Conservation (phyloP, 192 early-diverging fungal species). For the Backusella mclennaniae region DNA sequence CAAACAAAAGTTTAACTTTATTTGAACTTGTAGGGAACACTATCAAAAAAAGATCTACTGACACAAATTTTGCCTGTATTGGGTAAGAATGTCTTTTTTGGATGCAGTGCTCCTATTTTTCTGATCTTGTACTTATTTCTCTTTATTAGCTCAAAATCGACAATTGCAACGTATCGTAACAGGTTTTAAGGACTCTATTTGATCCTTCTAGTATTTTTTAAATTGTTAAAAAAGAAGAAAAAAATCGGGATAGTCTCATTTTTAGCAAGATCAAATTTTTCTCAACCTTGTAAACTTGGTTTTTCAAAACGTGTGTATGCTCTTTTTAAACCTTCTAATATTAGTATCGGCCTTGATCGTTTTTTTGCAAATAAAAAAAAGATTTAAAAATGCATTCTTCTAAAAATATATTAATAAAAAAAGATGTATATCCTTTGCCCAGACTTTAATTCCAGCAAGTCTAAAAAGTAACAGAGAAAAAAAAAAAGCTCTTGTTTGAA, state of each 20-base stretch:
- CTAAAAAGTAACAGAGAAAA: neutral
- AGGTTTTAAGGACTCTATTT: conserved; percentile 43
- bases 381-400: neutral
- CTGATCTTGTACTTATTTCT: neutral
- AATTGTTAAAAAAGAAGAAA: neutral
- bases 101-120: neutral
- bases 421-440: neutral
- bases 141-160: conserved; percentile 51
- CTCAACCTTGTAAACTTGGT: neutral
- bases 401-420: neutral
- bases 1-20: neutral
- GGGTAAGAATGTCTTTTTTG: conserved; percentile 34
- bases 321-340: neutral
- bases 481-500: neutral
- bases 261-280: neutral
- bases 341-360: neutral
- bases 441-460: neutral
- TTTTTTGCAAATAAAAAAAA: neutral
- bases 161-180: conserved; percentile 58
- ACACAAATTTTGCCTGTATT: conserved; percentile 65
- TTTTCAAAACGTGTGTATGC: neutral
- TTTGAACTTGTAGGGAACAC: conserved; percentile 36
- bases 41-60: conserved; percentile 65
- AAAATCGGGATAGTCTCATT: neutral
- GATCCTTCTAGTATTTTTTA: neutral